Conservation (phyloP, 331 rosid species). For the Stylosanthes scabra region DNA sequence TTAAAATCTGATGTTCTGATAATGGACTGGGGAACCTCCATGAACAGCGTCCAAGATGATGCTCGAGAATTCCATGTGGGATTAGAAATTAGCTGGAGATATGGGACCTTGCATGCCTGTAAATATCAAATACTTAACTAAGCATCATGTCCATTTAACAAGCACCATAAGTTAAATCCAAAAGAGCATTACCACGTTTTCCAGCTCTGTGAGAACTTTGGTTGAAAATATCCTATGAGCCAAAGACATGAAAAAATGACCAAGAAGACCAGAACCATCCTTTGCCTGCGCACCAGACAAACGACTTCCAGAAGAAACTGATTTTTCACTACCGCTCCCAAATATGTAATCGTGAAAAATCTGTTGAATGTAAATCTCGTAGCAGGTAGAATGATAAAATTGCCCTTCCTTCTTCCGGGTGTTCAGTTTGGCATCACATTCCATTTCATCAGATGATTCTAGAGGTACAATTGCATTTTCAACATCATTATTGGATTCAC, state of each 20-base stretch:
- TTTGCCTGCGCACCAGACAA: conserved; percentile 59
- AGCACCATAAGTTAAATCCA: conserved; percentile 23
- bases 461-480: conserved; percentile 69
- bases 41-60: conserved; percentile 81
- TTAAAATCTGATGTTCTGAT: conserved; percentile 52
- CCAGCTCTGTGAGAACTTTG: conserved; percentile 81
- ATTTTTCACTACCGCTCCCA: conserved; percentile 63
- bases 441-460: conserved; percentile 75
- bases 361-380: conserved; percentile 89
- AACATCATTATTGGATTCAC: conserved; percentile 44
- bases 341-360: conserved; percentile 79
- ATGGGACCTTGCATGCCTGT: conserved; percentile 81
- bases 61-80: conserved; percentile 92
- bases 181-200: conserved; percentile 71
- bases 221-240: conserved; percentile 86
- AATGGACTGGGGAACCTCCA: conserved; percentile 82
- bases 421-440: conserved; percentile 60
- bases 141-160: conserved; percentile 39
- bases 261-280: conserved; percentile 83
- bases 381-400: conserved; percentile 64
- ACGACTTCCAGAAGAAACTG: conserved; percentile 48
- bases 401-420: conserved; percentile 53
- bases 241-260: conserved; percentile 88
- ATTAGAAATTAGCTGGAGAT: conserved; percentile 76
- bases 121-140: conserved; percentile 32